A percentile compares a stretch with the other conserved stretches of the same genome.
Conservation (phyloP, 805 yeast genomes). For the Komagataella ulmi region DNA sequence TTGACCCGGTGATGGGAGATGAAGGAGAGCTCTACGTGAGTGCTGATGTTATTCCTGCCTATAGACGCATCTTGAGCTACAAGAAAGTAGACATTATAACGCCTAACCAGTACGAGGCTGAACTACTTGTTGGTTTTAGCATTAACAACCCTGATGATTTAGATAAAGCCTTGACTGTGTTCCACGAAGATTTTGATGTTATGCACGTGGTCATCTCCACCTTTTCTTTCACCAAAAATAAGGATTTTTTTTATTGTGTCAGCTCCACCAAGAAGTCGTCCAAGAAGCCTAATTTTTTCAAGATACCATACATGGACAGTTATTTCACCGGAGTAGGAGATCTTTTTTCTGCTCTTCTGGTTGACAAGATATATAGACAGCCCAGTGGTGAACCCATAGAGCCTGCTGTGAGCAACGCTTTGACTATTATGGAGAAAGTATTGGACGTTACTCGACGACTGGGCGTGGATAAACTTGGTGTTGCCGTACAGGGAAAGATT, state of each 20-base stretch:
- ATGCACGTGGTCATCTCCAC: constrained; percentile 61
- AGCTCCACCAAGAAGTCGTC: background rate
- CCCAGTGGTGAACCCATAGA: constrained; percentile 1
- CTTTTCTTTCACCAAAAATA: constrained; percentile 14
- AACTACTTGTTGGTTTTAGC: constrained; percentile 37
- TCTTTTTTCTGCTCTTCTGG: constrained; percentile 64
- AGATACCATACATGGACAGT: constrained; percentile 52
- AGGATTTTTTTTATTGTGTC: constrained; percentile 1
- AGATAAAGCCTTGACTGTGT: constrained; percentile 26
- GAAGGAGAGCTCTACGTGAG: constrained; percentile 59
- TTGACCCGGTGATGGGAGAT: constrained; percentile 79
- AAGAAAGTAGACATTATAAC: constrained; percentile 60
- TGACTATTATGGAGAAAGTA: constrained; percentile 36
- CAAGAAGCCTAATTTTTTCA: constrained; percentile 19
- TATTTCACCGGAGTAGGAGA: constrained; percentile 96
- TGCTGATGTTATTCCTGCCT: constrained; percentile 43
- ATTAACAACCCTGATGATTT: constrained; percentile 27
- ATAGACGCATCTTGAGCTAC: constrained; percentile 27
- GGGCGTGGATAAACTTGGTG: constrained; percentile 23
- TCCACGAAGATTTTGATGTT: constrained; percentile 37
- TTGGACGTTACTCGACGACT: constrained; percentile 30
- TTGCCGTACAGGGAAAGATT: constrained; percentile 30
- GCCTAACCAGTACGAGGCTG: constrained; percentile 87
- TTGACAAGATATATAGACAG: constrained; percentile 42
- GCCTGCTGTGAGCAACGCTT: constrained; percentile 2